Percentiles rank a stretch among this genome's conserved stretches.
phyloP scores from a whole-genome alignment of 2,329 filamentous ascomycete genomes.

The Chaetomium sp. region DNA sequence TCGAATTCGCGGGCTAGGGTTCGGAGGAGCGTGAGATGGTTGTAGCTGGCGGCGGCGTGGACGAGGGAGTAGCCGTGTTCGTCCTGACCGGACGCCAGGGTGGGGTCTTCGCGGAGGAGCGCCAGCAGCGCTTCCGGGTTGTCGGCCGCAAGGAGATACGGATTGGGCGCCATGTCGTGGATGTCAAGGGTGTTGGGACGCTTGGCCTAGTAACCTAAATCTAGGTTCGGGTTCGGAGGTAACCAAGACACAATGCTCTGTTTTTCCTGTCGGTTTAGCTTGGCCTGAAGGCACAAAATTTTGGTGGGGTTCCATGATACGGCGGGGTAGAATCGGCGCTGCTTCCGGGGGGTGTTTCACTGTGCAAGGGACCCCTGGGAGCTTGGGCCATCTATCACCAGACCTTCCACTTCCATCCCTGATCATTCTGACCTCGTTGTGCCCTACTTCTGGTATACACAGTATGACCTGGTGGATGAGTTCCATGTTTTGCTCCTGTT shows the following conservation, averaged over 20 bases:
- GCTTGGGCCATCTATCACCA: too few species aligned
- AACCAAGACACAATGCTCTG: neutral
- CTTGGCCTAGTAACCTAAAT: neutral
- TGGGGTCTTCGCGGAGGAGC: conserved; percentile 71
- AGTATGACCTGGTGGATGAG: too few species aligned
- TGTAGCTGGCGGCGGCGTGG: conserved; percentile 92
- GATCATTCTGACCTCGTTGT: too few species aligned
- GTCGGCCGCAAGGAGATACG: conserved; percentile 79
- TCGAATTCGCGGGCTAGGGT: conserved; percentile 73
- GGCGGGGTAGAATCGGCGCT: neutral
- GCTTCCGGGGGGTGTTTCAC: too few species aligned
- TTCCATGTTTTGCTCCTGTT: too few species aligned
- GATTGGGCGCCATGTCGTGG: conserved; percentile 57
- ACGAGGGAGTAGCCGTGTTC: conserved; percentile 91
- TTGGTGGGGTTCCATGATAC: neutral
- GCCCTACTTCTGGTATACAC: too few species aligned
- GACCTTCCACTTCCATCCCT: too few species aligned
- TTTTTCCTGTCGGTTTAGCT: neutral
- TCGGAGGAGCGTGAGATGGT: conserved; percentile 78
- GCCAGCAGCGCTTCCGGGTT: conserved; percentile 72
- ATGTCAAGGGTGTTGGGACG: neutral
- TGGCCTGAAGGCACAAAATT: neutral
- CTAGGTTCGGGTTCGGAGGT: neutral
- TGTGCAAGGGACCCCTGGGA: too few species aligned
- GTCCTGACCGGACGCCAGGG: conserved; percentile 80